A percentile compares a stretch with the other conserved stretches of the same genome.
phyloP scores from a whole-genome alignment of 169 alveolate genomes.

The Plasmodium malariae region DNA sequence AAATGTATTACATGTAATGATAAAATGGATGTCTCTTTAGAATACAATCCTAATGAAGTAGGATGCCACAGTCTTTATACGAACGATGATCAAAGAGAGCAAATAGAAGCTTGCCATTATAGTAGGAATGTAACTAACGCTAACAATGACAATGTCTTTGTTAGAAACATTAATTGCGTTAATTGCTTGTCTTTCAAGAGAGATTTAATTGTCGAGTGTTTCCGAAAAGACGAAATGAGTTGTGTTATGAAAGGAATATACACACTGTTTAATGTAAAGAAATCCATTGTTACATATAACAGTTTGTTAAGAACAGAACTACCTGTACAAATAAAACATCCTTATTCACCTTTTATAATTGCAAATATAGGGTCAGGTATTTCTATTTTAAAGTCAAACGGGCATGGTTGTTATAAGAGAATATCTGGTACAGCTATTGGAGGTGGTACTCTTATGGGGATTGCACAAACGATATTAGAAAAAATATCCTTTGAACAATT shows the following conservation, averaged over 20 bases:
- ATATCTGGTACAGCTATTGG: slow-evolving; percentile 94
- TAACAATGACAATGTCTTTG: no score
- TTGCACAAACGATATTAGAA: slow-evolving; percentile 87
- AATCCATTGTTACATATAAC: slow-evolving; percentile 85
- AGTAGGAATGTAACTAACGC: no score
- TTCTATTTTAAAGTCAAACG: slow-evolving; percentile 88
- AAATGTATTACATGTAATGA: no score
- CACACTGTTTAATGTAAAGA: slow-evolving; percentile 81
- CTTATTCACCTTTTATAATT: slow-evolving; percentile 87
- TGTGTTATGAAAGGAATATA: slow-evolving; percentile 88
- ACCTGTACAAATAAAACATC: slow-evolving; percentile 74
- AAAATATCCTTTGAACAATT: slow-evolving; percentile 89
- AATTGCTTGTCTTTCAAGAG: slow-evolving; percentile 45
- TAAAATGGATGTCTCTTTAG: no score
- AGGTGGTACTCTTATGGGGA: slow-evolving; percentile 94
- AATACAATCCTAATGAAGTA: no score
- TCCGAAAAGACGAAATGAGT: slow-evolving; percentile 91
- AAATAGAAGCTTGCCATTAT: no score
- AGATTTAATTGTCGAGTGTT: slow-evolving; percentile 80
- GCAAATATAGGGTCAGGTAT: slow-evolving; percentile 95
- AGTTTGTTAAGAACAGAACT: slow-evolving; percentile 76
- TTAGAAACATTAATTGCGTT: no score
- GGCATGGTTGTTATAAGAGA: neutral
- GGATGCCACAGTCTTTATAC: no score
- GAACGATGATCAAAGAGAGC: no score